These are phyloP conservation scores for Chiua virens DNA, from an alignment of 768 basidiomycete genomes.

Conservation along the genomic window DNA sequence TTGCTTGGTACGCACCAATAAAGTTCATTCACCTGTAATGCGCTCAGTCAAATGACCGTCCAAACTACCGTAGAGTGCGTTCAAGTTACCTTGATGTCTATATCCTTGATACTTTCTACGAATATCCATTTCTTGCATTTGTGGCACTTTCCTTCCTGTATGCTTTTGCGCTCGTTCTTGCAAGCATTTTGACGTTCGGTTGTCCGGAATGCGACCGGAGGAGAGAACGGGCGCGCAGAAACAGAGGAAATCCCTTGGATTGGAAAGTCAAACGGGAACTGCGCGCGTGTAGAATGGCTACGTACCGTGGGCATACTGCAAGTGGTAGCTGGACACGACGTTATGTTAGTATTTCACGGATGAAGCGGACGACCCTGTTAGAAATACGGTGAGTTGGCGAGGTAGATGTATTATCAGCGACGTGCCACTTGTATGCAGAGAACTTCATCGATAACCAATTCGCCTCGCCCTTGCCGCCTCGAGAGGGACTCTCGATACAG, in stretches of 20 bases:
- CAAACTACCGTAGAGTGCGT: background rate
- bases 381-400: slow-evolving; percentile 1
- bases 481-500: slow-evolving; percentile 56
- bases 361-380: slow-evolving; percentile 18
- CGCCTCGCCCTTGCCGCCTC: slow-evolving; percentile 64
- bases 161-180: slow-evolving; percentile 57
- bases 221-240: slow-evolving; percentile 73
- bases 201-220: slow-evolving; percentile 63
- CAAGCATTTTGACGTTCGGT: slow-evolving; percentile 44
- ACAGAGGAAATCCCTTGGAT: slow-evolving; percentile 69
- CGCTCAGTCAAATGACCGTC: background rate
- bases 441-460: slow-evolving; percentile 80
- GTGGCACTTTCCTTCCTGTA: slow-evolving; percentile 78
- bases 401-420: slow-evolving; percentile 8
- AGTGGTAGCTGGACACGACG: slow-evolving; percentile 59
- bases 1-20: slow-evolving; percentile 58
- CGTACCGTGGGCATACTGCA: slow-evolving; percentile 79
- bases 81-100: slow-evolving; percentile 61
- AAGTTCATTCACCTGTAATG: slow-evolving; percentile 62
- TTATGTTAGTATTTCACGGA: slow-evolving; percentile 4
- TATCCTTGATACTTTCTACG: slow-evolving; percentile 71
- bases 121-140: slow-evolving; percentile 71
- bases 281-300: background rate
- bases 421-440: slow-evolving; percentile 79
- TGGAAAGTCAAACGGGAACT: slow-evolving; percentile 3